Evolutionary conservation across 2,329 filamentous ascomycete species (phyloP).

Genomic region (Torrubiellomyces zombiae): DNA sequence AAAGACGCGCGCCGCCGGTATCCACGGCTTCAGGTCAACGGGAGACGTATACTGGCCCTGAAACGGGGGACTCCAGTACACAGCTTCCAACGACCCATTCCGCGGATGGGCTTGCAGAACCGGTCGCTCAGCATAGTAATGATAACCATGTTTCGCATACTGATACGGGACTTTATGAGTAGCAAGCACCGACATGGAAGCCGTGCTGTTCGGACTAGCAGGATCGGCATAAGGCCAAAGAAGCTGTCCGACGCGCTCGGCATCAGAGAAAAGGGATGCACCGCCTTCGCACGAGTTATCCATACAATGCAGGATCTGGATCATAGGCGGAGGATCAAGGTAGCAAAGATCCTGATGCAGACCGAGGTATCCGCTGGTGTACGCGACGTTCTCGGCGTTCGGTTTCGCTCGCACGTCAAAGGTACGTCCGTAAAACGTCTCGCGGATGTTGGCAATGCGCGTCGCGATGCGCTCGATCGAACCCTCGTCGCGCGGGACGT

Average conservation of each 20-base stretch:
- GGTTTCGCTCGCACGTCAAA: constrained; percentile 80
- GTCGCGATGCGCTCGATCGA: constrained; percentile 52
- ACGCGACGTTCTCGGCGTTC: constrained; percentile 78
- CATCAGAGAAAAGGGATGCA: constrained; percentile 73
- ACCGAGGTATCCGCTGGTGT: constrained; percentile 66
- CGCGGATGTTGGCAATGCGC: constrained; percentile 61
- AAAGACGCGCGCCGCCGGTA: constrained; percentile 37
- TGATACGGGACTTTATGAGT: constrained; percentile 38
- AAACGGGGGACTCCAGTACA: constrained; percentile 64
- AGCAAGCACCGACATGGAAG: constrained; percentile 5
- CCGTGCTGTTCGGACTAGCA: too few relatives aligned
- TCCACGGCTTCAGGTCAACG: constrained; percentile 21
- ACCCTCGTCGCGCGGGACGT: constrained; percentile 51
- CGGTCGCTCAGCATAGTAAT: constrained; percentile 42
- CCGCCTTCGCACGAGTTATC: constrained; percentile 66
- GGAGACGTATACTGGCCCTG: constrained; percentile 35
- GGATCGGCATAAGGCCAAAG: constrained; percentile 12
- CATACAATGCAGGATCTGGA: constrained; percentile 82
- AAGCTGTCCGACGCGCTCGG: constrained; percentile 39
- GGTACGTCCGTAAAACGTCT: constrained; percentile 80
- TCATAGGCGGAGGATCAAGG: constrained; percentile 58
- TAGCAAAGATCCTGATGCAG: constrained; percentile 93
- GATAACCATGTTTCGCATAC: constrained; percentile 48
- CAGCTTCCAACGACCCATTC: constrained; percentile 9
- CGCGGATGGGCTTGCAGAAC: constrained; percentile 28